Evolutionary conservation across 495 filamentous ascomycete species (phyloP).

Genomic region (Penicillium lagena): DNA sequence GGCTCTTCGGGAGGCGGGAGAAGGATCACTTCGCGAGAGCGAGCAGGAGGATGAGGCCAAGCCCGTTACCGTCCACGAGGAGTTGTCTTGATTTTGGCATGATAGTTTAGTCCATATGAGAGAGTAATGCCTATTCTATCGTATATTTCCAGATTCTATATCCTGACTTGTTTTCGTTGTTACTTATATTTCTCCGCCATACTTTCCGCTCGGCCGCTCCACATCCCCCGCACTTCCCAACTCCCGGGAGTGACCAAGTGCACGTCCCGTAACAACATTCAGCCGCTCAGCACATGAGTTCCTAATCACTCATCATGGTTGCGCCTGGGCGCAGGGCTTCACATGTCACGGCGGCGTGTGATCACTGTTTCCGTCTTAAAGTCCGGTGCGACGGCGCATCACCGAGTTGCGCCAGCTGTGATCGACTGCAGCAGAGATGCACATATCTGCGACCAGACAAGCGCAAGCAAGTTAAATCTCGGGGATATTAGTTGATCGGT

Average conservation of each 20-base stretch:
- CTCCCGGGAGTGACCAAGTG: no score
- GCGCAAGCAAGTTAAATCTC: neutral
- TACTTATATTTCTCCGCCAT: no score
- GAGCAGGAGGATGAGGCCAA: neutral
- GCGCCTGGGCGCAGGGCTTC: neutral
- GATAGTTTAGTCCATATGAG: no score
- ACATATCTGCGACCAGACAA: slow-evolving; percentile 3
- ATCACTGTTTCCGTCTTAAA: slow-evolving; percentile 4
- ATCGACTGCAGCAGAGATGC: neutral
- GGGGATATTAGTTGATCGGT: no score
- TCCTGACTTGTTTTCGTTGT: no score
- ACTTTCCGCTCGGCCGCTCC: no score
- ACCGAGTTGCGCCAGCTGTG: slow-evolving; percentile 1
- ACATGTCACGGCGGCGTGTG: neutral
- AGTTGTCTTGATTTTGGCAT: neutral
- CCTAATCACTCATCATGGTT: neutral
- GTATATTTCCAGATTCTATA: no score
- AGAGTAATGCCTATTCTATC: no score
- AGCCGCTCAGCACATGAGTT: no score
- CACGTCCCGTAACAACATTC: no score
- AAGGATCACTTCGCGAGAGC: neutral
- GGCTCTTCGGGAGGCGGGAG: neutral
- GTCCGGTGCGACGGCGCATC: slow-evolving; percentile 3
- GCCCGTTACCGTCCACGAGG: neutral
- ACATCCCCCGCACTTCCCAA: no score